A percentile compares a stretch with the other conserved stretches of the same genome.
These are phyloP conservation scores for Kwoniella newhampshirensis DNA, from an alignment of 768 basidiomycete genomes.

Conservation along the genomic window DNA sequence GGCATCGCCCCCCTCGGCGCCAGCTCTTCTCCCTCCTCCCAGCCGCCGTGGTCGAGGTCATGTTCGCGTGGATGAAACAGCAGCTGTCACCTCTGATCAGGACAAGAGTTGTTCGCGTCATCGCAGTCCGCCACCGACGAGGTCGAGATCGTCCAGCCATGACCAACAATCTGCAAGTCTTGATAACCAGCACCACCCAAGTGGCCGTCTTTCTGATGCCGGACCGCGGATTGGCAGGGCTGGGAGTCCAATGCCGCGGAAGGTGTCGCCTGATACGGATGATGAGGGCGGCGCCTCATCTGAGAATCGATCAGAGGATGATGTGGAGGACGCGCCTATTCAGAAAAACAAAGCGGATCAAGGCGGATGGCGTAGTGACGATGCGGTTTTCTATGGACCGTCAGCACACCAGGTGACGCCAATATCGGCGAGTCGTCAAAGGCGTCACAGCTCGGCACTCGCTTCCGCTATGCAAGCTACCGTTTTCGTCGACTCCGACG, in stretches of 20 bases:
- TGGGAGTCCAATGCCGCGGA: constrained; percentile 38
- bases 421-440: constrained; percentile 1
- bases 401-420: constrained; percentile 9
- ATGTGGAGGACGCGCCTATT: neutral
- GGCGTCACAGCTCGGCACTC: constrained; percentile 14
- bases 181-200: constrained; percentile 13
- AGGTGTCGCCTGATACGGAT: constrained; percentile 9
- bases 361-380: constrained; percentile 39
- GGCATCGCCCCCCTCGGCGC: constrained; percentile 26
- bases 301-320: neutral
- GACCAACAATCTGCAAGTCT: constrained; percentile 2
- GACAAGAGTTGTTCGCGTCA: constrained; percentile 34
- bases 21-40: constrained; percentile 34
- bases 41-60: constrained; percentile 33
- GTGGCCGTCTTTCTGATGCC: constrained; percentile 29
- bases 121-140: constrained; percentile 31
- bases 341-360: neutral
- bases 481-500: constrained; percentile 20
- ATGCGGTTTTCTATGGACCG: constrained; percentile 29
- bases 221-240: constrained; percentile 30
- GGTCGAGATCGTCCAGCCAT: constrained; percentile 19
- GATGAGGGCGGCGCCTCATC: constrained; percentile 9
- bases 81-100: constrained; percentile 1
- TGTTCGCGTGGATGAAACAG: constrained; percentile 29
- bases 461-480: constrained; percentile 9